Evolutionary conservation across 2,329 filamentous ascomycete species (phyloP), one percentile per base, ranked within the genome.

Genomic region (Ophiocordyceps sinensis): DNA sequence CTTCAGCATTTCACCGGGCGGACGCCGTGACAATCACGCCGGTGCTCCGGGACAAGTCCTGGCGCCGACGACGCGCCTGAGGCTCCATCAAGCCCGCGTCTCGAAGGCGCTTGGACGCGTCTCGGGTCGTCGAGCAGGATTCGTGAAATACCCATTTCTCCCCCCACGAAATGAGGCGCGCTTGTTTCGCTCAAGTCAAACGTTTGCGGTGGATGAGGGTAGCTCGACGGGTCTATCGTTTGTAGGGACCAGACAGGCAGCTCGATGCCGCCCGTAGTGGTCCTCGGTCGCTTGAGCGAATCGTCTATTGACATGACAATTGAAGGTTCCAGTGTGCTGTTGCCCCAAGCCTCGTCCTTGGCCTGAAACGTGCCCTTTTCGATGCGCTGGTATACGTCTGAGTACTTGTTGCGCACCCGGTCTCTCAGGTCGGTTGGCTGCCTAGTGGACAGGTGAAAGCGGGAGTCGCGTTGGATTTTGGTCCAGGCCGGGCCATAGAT

Each of bases 361-460:
- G 62, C 52, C 37, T 67, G 65, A 42, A 71, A 65, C 4, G 63
- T 60, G 28, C 70, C 68, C 55, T 75, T 75, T 50, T 77, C 73
- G 37, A 75, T 73, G 41, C 63, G 61, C 21, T 68, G 63, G 49
- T 75, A 79, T 28, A 73, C 69, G 13, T 68, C 68, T 3, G 74
- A 72, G 47, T 77, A 77, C 49, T 77, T 79, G 56, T 80, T 81
- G 36, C 77, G 68, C 28, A 79, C 67, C 19, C 77, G 66, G 47
- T 81, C 77, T 45, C 77, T 65, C 40, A 81, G 55, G 50, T 81
- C 77, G 0, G 76, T 81, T 1, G 77, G 75, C 47, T 77, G 72
- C 36, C 77, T 64, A 44, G 56, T 71, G 5, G 70, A 67, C n/a
- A 81, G 60, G 44, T 75, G 64, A 55, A 75, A 78, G 26, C 63